A percentile compares a stretch with the other conserved stretches of the same genome.
These are phyloP conservation scores for Diaporthe citriasiana DNA, from an alignment of 2,329 filamentous ascomycete species.

Conservation along the genomic window DNA sequence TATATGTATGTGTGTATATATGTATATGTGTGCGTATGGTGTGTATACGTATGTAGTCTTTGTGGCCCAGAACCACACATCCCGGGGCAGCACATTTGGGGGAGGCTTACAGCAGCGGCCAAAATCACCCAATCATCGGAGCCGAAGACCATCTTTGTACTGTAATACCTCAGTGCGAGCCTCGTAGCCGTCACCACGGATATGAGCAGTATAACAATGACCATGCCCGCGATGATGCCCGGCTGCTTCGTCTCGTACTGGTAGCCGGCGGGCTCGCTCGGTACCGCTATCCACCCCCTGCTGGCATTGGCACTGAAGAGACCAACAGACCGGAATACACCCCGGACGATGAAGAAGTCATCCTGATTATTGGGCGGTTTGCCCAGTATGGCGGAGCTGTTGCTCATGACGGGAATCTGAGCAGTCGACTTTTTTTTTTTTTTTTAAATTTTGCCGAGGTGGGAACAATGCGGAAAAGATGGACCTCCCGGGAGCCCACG, in stretches of 20 bases:
- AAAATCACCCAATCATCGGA: slow-evolving; percentile 52
- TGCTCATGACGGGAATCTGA: slow-evolving; percentile 26
- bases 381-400: slow-evolving; percentile 36
- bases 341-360: slow-evolving; percentile 50
- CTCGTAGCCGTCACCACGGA: slow-evolving; percentile 48
- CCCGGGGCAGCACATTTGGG: background rate
- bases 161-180: slow-evolving; percentile 47
- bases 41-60: background rate
- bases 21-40: background rate
- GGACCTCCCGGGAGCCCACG: background rate
- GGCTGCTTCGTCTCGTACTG: slow-evolving; percentile 47
- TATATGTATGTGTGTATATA: background rate
- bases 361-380: slow-evolving; percentile 44
- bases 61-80: background rate
- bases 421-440: slow-evolving; percentile 6
- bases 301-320: slow-evolving; percentile 32
- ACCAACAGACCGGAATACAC: slow-evolving; percentile 46
- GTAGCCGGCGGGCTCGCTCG: slow-evolving; percentile 45
- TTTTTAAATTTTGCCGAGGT: too few relatives aligned
- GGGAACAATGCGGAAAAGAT: background rate
- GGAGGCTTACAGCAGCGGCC: slow-evolving; percentile 49
- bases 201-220: slow-evolving; percentile 49
- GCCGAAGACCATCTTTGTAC: slow-evolving; percentile 49
- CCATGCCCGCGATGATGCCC: slow-evolving; percentile 48
- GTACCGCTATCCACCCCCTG: slow-evolving; percentile 22